phyloP scores from a whole-genome alignment of 257 asterid species.

The Solanum dulcamara region DNA sequence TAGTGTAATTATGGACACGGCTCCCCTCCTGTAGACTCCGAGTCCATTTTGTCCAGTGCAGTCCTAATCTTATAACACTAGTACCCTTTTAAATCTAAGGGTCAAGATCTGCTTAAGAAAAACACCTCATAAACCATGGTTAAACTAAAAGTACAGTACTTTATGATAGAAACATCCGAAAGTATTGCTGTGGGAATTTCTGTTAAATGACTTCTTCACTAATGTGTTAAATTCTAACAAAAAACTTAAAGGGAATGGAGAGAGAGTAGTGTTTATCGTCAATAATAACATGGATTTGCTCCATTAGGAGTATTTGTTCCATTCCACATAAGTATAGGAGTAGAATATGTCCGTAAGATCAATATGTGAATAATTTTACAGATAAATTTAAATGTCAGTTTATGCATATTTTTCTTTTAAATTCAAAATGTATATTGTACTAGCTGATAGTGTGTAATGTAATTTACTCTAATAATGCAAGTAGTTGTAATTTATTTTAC shows the following conservation, averaged over 20 bases:
- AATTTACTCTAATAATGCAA: not conserved
- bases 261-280: not conserved
- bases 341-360: not conserved
- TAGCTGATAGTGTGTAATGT: not conserved
- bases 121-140: not conserved
- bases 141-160: not conserved
- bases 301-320: not conserved
- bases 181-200: not conserved
- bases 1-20: not conserved
- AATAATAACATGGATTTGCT: not conserved
- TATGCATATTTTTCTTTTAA: not conserved
- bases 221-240: not conserved
- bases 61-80: not conserved
- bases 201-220: not conserved
- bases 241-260: not conserved
- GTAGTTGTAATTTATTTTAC: not conserved
- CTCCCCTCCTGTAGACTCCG: not conserved
- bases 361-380: not conserved
- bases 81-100: not conserved
- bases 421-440: not conserved
- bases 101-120: not conserved
- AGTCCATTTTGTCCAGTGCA: not conserved
- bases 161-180: not conserved
- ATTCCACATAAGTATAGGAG: not conserved
- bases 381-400: not conserved